Evolutionary conservation across 768 basidiomycete genomes (phyloP), one percentile per base, ranked within the genome.

Genomic region (Mycena amicta): DNA sequence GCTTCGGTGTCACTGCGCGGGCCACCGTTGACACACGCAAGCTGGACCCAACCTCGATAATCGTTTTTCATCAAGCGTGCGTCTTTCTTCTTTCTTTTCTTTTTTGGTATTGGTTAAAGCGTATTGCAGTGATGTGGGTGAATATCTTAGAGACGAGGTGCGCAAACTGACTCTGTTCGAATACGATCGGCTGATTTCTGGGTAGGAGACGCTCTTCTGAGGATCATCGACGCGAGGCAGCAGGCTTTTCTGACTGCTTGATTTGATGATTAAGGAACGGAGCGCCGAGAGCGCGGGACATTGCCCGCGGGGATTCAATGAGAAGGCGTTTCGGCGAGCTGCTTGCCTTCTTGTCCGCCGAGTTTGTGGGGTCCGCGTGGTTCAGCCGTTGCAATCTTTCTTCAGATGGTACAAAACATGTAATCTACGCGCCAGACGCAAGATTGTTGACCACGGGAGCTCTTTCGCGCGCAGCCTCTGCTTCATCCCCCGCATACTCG

Each of bases 21-120:
- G 95, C 95, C 28, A 98, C 97, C 3, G 75, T 97, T 6, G 97
- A 99, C 72, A 98, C 97, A 25, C 78, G 96, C 65, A 99, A 99
- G 82, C 74, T 98, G 43, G 97, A 98, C 70, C 97, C 97, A 23
- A 98, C 95, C 23, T 87, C 92, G 5, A 98, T 99, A 57, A 88
- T 99, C 50, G 97, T 98, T 2, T 99, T 98, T 75, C 97, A 98
- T 70, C 97, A 99, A 78, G 90, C 97, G 93, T 95, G 70, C 55
- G 89, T 71, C 25, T 51, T 46, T 43, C 46, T 57, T 31, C 57
- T 53, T 46, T 27, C 30, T 46, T 50, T 56, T 43, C n/a, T n/a
- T n/a, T n/a, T n/a, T n/a, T n/a, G n/a, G n/a, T n/a, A n/a, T n/a
- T n/a, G n/a, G n/a, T n/a, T n/a, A n/a, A n/a, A n/a, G n/a, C n/a